Evolutionary conservation across 352 stramenopile species (phyloP), one percentile per base, ranked within the genome.

Genomic region (Bremia lactucae): DNA sequence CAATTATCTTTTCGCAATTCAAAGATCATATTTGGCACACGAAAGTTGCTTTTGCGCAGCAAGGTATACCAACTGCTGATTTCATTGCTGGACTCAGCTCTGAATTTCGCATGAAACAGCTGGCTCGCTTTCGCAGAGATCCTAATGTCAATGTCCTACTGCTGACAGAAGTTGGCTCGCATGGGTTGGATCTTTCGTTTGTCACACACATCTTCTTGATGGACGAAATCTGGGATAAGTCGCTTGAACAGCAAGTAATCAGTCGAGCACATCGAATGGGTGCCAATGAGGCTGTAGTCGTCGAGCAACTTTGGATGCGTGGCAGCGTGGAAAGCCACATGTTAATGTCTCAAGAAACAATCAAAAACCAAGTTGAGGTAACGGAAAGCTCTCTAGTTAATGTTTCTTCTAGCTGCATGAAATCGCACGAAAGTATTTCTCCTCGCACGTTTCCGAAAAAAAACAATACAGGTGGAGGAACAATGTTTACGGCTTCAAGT

Each of bases 191-290:
- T 51, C 64, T 99, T 8, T 97, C 85, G 29, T 98, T 98, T 67
- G 90, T 98, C 15, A 98, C 94, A 18, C 92, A 98, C 59, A 96
- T 98, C n/a, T 98, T 97, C 46, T 64, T 98, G 22, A 81, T 98
- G 52, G 94, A 98, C 34, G 82, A 97, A 46, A 95, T 98, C 23
- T 98, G 81, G 77, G 94, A 99, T 59, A 94, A 95, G 44, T 95
- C 78, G 9, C 55, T 98, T 10, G 83, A 97, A 54, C 65, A 95
- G 20, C 96, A 99, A 68, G 91, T 97, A 33, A 75, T 99, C 20
- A 92, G 88, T 38, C 74, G 95, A 39, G 95, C 96, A 0, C 96
- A 97, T 73, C 76, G 96, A 38, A 97, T 99, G 83, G 96, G 96
- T 20, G 83, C 94, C 1, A 92, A 46, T 5, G 83, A 94, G 23